Evolutionary conservation across 2,329 filamentous ascomycete species (phyloP).

Genomic region (Fusarium anthophilum): DNA sequence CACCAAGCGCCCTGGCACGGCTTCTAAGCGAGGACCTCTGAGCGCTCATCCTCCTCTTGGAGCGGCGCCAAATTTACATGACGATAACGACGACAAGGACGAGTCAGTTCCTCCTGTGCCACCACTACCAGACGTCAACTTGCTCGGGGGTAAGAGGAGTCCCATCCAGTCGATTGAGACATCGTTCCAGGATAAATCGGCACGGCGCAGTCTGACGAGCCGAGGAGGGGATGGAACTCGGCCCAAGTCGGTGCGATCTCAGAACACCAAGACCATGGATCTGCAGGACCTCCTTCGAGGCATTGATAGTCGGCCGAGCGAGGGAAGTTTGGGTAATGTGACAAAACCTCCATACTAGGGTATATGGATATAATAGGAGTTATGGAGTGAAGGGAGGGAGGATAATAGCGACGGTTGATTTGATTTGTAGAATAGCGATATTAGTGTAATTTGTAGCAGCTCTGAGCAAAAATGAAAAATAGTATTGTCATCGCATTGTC

Average conservation of each 20-base stretch:
- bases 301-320: constrained; percentile 59
- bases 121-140: constrained; percentile 57
- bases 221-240: constrained; percentile 52
- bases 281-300: constrained; percentile 60
- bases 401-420: constrained; percentile 33
- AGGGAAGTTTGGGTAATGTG: constrained; percentile 57
- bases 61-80: constrained; percentile 41
- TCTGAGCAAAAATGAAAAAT: constrained; percentile 21
- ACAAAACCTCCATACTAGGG: constrained; percentile 60
- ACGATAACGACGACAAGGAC: constrained; percentile 45
- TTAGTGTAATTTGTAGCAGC: constrained; percentile 20
- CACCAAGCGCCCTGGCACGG: constrained; percentile 47
- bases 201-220: constrained; percentile 53
- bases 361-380: constrained; percentile 20
- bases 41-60: constrained; percentile 54
- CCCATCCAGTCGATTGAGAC: constrained; percentile 41
- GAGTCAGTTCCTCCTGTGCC: constrained; percentile 65
- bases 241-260: constrained; percentile 47
- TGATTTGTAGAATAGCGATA: constrained; percentile 28
- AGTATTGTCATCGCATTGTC: background rate
- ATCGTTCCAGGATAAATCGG: constrained; percentile 50
- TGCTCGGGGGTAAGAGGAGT: constrained; percentile 44
- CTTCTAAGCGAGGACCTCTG: constrained; percentile 53
- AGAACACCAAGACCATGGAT: constrained; percentile 53
- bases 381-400: background rate